These are phyloP conservation scores for Cucumis sativus DNA, from an alignment of 306 rosid species.

Conservation along the genomic window DNA sequence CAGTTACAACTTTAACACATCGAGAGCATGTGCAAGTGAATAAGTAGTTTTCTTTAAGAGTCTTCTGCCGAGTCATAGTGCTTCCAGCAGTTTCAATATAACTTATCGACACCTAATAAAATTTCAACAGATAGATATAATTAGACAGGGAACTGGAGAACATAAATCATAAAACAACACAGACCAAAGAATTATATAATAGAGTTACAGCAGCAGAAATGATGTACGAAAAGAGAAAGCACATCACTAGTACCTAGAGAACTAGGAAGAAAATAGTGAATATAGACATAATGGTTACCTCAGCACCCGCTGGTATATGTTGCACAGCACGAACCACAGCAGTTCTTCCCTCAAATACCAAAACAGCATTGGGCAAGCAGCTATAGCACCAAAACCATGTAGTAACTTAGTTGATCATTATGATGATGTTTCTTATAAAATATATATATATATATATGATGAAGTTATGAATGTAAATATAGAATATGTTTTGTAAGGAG, in stretches of 20 bases:
- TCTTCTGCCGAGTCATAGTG: constrained; percentile 72
- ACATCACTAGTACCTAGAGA: not conserved
- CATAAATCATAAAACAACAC: not conserved
- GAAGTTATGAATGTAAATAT: constrained; percentile 4
- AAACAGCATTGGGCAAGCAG: constrained; percentile 44
- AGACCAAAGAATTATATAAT: not conserved
- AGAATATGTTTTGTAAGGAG: not conserved
- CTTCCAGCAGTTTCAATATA: constrained; percentile 86
- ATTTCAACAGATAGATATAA: constrained; percentile 3
- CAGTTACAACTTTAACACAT: constrained; percentile 59
- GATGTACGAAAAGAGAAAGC: not conserved
- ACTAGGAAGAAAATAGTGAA: constrained; percentile 1
- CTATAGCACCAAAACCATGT: constrained; percentile 12
- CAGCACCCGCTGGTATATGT: constrained; percentile 52
- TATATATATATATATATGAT: no score
- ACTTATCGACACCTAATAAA: constrained; percentile 63
- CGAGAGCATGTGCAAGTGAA: constrained; percentile 68
- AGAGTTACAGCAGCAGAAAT: not conserved
- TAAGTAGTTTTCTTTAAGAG: constrained; percentile 62
- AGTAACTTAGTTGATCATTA: constrained; percentile 24
- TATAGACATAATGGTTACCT: constrained; percentile 31
- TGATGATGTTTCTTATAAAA: not conserved
- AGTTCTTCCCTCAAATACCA: constrained; percentile 69
- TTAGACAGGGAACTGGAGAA: not conserved
- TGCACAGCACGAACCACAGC: constrained; percentile 76